Percentiles rank a stretch among this genome's conserved stretches.
Evolutionary conservation across 2,329 filamentous ascomycete genomes (phyloP).

Genomic region (Scleromitrula shiraiana): DNA sequence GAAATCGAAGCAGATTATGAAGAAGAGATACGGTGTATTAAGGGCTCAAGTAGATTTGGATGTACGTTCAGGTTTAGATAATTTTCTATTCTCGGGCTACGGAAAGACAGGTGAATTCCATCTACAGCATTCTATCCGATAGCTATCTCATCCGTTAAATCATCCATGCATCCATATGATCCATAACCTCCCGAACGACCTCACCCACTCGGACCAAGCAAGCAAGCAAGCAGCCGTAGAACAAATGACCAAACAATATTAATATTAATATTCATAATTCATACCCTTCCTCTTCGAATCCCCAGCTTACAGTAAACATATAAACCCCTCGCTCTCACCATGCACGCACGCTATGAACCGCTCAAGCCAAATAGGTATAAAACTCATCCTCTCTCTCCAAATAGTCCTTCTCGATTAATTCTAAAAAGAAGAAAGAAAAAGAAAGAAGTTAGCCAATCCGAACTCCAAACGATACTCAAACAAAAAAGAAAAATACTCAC

Average conservation of each 20-base stretch:
- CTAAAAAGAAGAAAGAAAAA: conserved; percentile 22
- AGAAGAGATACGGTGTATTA: too few relatives aligned
- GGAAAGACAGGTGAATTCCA: too few relatives aligned
- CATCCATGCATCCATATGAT: too few relatives aligned
- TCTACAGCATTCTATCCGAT: too few relatives aligned
- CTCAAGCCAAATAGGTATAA: conserved; percentile 65
- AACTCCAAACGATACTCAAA: conserved; percentile 8
- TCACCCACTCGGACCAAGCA: too few relatives aligned
- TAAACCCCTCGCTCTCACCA: not conserved
- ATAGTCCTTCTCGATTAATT: conserved; percentile 89
- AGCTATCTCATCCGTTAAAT: too few relatives aligned
- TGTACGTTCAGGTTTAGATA: too few relatives aligned
- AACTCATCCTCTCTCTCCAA: conserved; percentile 67
- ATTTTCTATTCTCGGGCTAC: too few relatives aligned
- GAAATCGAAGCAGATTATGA: too few relatives aligned
- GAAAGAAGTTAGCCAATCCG: conserved; percentile 23
- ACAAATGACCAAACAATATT: not conserved
- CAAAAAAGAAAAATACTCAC: conserved; percentile 40
- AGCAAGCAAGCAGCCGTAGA: not conserved
- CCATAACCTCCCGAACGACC: too few relatives aligned
- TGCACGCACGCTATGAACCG: too few relatives aligned
- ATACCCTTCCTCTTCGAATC: not conserved
- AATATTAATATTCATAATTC: not conserved
- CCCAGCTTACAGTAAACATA: not conserved
- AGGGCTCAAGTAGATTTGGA: too few relatives aligned